A percentile compares a stretch with the other conserved stretches of the same genome.
These are phyloP conservation scores for Rauvolfia tetraphylla DNA, from an alignment of 257 asterid species.

Conservation along the genomic window DNA sequence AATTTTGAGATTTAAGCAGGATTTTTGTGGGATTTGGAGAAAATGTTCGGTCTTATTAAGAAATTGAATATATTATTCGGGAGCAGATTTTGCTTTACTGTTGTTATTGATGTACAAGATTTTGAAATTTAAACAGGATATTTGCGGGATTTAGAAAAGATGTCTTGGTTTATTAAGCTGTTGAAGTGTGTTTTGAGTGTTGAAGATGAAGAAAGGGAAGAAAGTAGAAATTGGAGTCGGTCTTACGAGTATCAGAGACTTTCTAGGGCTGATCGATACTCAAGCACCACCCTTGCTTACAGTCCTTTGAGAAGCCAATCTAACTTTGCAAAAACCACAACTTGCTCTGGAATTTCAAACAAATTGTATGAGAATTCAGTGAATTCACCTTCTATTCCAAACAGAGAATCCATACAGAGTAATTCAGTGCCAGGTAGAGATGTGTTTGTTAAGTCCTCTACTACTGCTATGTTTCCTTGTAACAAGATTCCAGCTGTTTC, in stretches of 20 bases:
- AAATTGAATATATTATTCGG: not conserved
- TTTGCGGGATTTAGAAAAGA: conserved; percentile 2
- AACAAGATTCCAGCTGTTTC: not conserved
- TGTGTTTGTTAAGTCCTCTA: not conserved
- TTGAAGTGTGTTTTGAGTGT: not conserved
- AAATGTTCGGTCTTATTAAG: not conserved
- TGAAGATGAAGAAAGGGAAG: conserved; percentile 18
- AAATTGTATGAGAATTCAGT: not conserved
- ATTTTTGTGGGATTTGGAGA: not conserved
- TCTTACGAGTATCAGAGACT: conserved; percentile 3
- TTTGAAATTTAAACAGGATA: not conserved
- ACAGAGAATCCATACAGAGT: not conserved
- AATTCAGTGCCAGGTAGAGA: not conserved
- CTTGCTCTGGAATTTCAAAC: not conserved
- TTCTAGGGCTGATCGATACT: not conserved
- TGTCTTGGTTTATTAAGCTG: conserved; percentile 1
- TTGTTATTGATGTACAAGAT: not conserved
- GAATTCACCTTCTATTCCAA: not conserved
- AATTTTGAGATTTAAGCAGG: not conserved
- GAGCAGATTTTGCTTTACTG: not conserved
- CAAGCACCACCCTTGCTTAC: not conserved
- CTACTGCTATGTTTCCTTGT: not conserved
- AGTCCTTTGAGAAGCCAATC: conserved; percentile 2
- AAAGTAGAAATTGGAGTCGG: not conserved
- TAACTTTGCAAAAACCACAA: conserved; percentile 6